Percentiles rank a stretch among this genome's conserved stretches.
These are phyloP conservation scores for Durotheca rogersii DNA, from an alignment of 495 filamentous ascomycete genomes.

Conservation along the genomic window DNA sequence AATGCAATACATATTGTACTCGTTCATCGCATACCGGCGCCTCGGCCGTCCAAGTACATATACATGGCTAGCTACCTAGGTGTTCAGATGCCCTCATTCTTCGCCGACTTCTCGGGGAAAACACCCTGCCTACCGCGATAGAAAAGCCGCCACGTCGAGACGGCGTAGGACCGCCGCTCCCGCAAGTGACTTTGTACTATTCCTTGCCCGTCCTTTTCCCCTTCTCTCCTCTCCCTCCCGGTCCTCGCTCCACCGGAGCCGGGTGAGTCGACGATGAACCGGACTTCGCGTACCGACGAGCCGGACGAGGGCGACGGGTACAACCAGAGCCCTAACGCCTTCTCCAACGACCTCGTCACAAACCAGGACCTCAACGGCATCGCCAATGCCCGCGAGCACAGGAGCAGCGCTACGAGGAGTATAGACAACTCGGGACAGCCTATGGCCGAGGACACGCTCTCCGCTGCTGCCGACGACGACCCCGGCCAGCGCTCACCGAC, in stretches of 20 bases:
- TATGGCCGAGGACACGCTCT: slow-evolving; percentile 10
- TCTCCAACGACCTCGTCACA: slow-evolving; percentile 58
- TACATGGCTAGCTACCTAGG: too few species aligned
- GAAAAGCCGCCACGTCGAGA: background rate
- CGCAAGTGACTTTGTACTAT: slow-evolving; percentile 7
- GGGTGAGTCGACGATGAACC: slow-evolving; percentile 48
- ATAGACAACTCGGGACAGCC: slow-evolving; percentile 33
- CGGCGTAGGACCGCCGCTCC: background rate
- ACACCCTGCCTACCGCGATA: background rate
- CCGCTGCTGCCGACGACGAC: slow-evolving; percentile 20
- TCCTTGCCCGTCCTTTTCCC: slow-evolving; percentile 7
- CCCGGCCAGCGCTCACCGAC: too few species aligned
- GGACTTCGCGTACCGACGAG: slow-evolving; percentile 56
- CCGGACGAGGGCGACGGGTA: slow-evolving; percentile 50
- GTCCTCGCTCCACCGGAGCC: background rate
- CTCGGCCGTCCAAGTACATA: too few species aligned
- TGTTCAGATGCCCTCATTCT: background rate
- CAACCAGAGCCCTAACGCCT: slow-evolving; percentile 58
- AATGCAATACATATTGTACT: too few species aligned
- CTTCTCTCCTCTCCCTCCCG: background rate
- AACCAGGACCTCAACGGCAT: slow-evolving; percentile 59
- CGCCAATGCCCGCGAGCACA: slow-evolving; percentile 50
- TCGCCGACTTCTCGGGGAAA: slow-evolving; percentile 3
- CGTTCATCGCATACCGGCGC: too few species aligned
- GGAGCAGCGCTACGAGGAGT: slow-evolving; percentile 16